Conservation (phyloP, 2,329 filamentous ascomycete genomes). For the Venturia asperata region DNA sequence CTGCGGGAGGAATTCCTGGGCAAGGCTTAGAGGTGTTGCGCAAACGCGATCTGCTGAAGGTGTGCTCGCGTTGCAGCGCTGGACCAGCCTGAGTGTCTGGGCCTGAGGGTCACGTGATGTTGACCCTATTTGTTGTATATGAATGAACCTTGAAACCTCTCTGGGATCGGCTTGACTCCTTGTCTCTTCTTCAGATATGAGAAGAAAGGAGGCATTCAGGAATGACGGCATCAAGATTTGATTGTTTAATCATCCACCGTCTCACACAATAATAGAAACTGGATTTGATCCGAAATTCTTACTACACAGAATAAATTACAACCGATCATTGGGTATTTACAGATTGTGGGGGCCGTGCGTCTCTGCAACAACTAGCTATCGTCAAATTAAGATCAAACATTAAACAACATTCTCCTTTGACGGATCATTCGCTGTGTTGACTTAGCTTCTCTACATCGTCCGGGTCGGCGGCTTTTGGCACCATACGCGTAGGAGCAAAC, state of each 20-base stretch:
- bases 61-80: not conserved
- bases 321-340: not conserved
- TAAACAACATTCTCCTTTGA: not conserved
- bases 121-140: no score
- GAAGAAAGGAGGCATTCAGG: not conserved
- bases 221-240: not conserved
- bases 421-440: conserved; percentile 1
- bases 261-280: not conserved
- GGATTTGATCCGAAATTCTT: not conserved
- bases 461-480: not conserved
- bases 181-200: no score
- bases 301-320: not conserved
- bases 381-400: conserved; percentile 3
- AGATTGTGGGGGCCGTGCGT: not conserved
- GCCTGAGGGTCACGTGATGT: not conserved
- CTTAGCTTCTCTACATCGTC: conserved; percentile 15
- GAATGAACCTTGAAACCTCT: no score
- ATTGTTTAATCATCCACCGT: not conserved
- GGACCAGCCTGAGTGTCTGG: no score
- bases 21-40: conserved; percentile 9
- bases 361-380: not conserved
- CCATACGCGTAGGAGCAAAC: conserved; percentile 32
- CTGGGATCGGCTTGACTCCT: no score
- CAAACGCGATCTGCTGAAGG: not conserved
- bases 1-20: not conserved